Evolutionary conservation across 169 alveolate species (phyloP), one percentile per base, ranked within the genome.

Genomic region (Eimeria falciformis): DNA sequence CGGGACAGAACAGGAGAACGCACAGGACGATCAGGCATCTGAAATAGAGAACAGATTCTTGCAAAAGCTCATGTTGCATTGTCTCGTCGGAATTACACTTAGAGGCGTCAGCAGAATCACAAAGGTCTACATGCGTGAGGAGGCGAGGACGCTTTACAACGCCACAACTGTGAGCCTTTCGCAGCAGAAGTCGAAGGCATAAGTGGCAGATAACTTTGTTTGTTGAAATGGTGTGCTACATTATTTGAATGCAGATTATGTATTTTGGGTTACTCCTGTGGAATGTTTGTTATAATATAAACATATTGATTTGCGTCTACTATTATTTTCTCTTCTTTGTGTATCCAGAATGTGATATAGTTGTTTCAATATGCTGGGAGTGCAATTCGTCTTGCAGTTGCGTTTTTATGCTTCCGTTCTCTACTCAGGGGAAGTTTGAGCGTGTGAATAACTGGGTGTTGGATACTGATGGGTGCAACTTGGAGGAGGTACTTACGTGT

Each of bases 391-490:
- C 11, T 62, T 14, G 1, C 73, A n/a, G 0, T 17, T 27, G 58
- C 21, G 25, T 14, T 68, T 33, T 0, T 14, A 5, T 73, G 6
- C 43, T 27, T 23, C 2, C 55, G 25, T 45, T 2, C 9, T n/a
- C 14, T 53, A 25, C 23, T 7, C 84, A 85, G 58, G 99, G 99
- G 23, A 96, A 96, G 90, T 97, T 96, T 89, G 97, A 94, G 94
- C 95, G 94, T 5, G 97, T 96, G 65, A 98, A 98, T 78, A 98
- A 99, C 94, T 98, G 99, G 99, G 98, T 99, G 81, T 91, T 99
- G 92, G 99, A 99, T 94, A 99, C 99, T 29, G 99, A 98, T 93
- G 99, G 99, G 29, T 98, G 99, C 81, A 99, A 99, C 91, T 95
- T 99, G 78, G 98, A 98, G 90, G 98, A 97, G 79, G 99, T 98